Conservation (phyloP, 2,329 filamentous ascomycete genomes). For the Neodidymelliopsis sp. region DNA sequence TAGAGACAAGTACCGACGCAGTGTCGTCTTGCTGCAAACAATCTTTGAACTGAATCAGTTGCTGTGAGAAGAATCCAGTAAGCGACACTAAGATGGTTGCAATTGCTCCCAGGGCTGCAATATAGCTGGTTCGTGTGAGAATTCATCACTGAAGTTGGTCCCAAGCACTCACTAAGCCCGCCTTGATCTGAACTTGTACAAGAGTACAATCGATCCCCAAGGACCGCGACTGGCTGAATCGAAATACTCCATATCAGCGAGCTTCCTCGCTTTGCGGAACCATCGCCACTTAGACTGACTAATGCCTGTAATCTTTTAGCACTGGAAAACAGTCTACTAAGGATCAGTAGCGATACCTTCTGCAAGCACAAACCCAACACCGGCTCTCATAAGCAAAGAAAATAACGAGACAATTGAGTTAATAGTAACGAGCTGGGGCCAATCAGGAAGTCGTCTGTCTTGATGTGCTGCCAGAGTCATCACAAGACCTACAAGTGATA, state of each 20-base stretch:
- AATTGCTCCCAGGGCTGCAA: slow-evolving; percentile 16
- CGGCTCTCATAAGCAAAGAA: slow-evolving; percentile 14
- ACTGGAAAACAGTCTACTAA: background rate
- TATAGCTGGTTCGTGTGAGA: slow-evolving; percentile 7
- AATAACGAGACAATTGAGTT: slow-evolving; percentile 22
- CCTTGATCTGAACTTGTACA: background rate
- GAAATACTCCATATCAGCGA: background rate
- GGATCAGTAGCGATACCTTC: background rate
- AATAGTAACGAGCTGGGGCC: slow-evolving; percentile 17
- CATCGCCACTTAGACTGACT: background rate
- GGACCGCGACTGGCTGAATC: background rate
- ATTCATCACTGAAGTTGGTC: background rate
- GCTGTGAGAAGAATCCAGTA: slow-evolving; percentile 17
- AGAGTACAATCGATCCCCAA: background rate
- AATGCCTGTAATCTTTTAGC: background rate
- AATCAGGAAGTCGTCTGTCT: slow-evolving; percentile 15
- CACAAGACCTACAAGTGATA: background rate
- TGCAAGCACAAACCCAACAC: background rate
- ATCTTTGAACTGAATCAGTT: slow-evolving; percentile 15
- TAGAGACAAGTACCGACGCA: slow-evolving; percentile 3
- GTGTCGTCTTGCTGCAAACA: slow-evolving; percentile 4
- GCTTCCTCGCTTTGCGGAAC: background rate
- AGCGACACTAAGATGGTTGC: slow-evolving; percentile 11
- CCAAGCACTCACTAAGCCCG: background rate
- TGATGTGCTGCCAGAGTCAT: background rate